Evolutionary conservation across 2,329 filamentous ascomycete genomes (phyloP).

Genomic region (Colletotrichum sp.): DNA sequence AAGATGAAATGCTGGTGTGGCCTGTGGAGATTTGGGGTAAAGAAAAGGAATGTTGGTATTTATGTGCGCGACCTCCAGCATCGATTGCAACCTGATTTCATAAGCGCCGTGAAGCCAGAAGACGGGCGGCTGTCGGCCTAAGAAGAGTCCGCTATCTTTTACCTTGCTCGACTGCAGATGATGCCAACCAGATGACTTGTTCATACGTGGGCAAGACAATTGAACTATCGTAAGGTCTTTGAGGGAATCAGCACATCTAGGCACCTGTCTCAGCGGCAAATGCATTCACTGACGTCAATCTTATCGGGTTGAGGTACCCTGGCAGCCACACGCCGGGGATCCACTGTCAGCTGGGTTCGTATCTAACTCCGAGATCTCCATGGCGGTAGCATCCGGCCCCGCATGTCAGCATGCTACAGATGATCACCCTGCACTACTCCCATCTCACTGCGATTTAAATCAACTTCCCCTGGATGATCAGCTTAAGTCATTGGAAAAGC

Average conservation of each 20-base stretch:
- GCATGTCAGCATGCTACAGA: background rate
- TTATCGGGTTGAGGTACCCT: background rate
- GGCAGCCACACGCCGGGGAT: background rate
- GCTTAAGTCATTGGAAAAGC: fast-evolving
- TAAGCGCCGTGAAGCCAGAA: background rate
- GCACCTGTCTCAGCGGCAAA: background rate
- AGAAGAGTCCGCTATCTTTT: background rate
- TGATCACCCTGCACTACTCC: background rate
- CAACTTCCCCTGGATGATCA: background rate
- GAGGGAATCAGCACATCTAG: background rate
- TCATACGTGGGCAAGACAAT: background rate
- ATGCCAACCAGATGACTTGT: background rate
- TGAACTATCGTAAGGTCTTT: background rate
- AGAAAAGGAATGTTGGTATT: background rate
- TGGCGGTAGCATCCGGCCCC: background rate
- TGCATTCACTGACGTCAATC: background rate
- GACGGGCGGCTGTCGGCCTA: background rate
- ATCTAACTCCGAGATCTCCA: background rate
- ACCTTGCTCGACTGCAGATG: background rate
- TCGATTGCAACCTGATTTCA: background rate
- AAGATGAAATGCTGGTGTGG: background rate
- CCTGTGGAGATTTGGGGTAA: background rate
- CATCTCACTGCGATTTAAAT: fast-evolving
- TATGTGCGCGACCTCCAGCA: background rate
- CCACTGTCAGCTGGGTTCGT: background rate